Conservation (phyloP, 345 rosid species). For the Arabis alpina region DNA sequence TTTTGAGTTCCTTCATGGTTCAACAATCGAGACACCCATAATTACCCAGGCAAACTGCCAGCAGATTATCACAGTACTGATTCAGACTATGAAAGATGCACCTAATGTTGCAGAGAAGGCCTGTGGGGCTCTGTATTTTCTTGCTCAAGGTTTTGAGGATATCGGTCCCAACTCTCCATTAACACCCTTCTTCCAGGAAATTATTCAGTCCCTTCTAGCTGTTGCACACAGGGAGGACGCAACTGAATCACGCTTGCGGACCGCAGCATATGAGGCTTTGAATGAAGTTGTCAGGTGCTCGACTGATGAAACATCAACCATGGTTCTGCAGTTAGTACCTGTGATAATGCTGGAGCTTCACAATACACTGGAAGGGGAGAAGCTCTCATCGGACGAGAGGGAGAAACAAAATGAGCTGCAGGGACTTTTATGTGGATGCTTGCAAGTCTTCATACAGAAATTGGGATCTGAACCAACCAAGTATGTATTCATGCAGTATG, state of each 20-base stretch:
- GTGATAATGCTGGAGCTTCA: conserved; percentile 75
- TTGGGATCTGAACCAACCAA: conserved; percentile 66
- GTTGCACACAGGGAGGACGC: conserved; percentile 80
- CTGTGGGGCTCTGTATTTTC: conserved; percentile 73
- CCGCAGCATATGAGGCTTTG: conserved; percentile 74
- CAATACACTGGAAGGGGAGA: conserved; percentile 68
- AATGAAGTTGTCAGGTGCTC: conserved; percentile 81
- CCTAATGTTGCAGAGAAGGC: conserved; percentile 80
- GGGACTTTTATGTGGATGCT: conserved; percentile 79
- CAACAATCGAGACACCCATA: conserved; percentile 61
- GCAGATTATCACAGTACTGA: conserved; percentile 71
- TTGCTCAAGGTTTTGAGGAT: conserved; percentile 76
- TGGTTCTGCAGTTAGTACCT: conserved; percentile 67
- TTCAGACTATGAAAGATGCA: conserved; percentile 74
- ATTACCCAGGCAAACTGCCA: conserved; percentile 75
- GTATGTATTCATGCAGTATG: conserved; percentile 64
- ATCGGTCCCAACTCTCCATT: conserved; percentile 56
- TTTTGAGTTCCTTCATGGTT: conserved; percentile 78
- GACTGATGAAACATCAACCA: conserved; percentile 65
- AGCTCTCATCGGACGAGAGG: conserved; percentile 58
- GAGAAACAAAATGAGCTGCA: conserved; percentile 73
- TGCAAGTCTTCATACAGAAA: conserved; percentile 77
- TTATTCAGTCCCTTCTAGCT: conserved; percentile 69
- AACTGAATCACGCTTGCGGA: conserved; percentile 70
- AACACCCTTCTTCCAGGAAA: conserved; percentile 76